Percentiles rank a stretch among this genome's conserved stretches.
phyloP scores from a whole-genome alignment of 202 grass and related monocot genomes.

The Dendrocalamus latiflorus region DNA sequence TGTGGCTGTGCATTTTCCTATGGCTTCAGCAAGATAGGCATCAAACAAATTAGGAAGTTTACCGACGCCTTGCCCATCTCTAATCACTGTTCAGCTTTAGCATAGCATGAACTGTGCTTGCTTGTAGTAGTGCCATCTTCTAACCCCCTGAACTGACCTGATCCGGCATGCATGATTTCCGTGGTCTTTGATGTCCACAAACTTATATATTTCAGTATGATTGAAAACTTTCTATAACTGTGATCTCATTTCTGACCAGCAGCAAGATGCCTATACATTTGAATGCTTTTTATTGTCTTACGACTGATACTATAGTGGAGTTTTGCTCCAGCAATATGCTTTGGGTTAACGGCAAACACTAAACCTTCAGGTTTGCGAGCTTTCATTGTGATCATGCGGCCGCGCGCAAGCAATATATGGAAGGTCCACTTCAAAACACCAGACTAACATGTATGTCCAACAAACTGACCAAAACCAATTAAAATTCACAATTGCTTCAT shows the following conservation, averaged over 20 bases:
- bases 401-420: too few species aligned
- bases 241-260: neutral
- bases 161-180: neutral
- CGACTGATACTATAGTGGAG: neutral
- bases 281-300: neutral
- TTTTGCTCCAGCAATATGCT: neutral
- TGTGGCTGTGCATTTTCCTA: too few species aligned
- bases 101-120: neutral
- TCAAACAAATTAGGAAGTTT: too few species aligned
- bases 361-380: neutral
- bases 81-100: too few species aligned
- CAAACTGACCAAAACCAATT: neutral
- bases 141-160: neutral
- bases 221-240: conserved; percentile 9
- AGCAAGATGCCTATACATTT: neutral
- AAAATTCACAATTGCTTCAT: neutral
- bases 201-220: neutral
- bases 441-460: neutral
- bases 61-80: too few species aligned
- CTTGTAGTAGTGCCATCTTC: neutral
- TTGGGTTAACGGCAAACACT: neutral
- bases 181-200: conserved; percentile 2
- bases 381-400: neutral
- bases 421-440: neutral
- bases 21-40: too few species aligned